These are phyloP conservation scores for Ophiostoma himal-ulmi DNA, from an alignment of 2,329 filamentous ascomycete genomes.

Conservation along the genomic window DNA sequence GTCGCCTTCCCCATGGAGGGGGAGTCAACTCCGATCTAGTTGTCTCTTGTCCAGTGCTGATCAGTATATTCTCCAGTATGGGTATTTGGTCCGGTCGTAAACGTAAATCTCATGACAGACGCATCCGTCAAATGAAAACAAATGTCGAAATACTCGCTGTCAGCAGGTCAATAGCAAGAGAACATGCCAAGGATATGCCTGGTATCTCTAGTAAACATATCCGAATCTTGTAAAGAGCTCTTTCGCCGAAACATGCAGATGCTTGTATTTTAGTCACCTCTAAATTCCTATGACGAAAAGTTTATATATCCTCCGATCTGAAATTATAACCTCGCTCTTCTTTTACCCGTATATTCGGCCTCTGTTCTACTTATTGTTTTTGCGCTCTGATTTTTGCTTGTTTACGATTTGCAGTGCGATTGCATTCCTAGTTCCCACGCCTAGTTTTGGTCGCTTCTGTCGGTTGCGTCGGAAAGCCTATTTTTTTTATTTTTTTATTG, in stretches of 20 bases:
- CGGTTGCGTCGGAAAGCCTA: background rate
- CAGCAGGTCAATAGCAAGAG: background rate
- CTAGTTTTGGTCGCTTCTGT: background rate
- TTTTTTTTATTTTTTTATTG: background rate
- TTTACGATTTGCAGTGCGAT: background rate
- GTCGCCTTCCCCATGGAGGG: background rate
- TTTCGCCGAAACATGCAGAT: background rate
- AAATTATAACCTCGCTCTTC: background rate
- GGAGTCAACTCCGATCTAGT: background rate
- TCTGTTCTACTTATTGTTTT: background rate
- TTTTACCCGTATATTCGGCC: background rate
- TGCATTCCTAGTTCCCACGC: slow-evolving; percentile 3
- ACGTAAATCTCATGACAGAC: background rate
- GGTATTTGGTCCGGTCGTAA: background rate
- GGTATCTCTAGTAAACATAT: background rate
- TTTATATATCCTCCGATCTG: background rate
- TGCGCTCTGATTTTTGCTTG: background rate
- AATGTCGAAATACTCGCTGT: background rate
- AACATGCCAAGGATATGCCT: background rate
- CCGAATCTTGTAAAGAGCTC: too few species aligned
- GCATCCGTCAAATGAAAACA: background rate
- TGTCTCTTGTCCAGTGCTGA: background rate
- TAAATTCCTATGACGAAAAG: background rate
- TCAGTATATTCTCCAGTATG: background rate
- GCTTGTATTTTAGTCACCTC: background rate